A percentile compares a stretch with the other conserved stretches of the same genome.
These are phyloP conservation scores for Lactarius evosmus DNA, from an alignment of 768 basidiomycete species.

Conservation along the genomic window DNA sequence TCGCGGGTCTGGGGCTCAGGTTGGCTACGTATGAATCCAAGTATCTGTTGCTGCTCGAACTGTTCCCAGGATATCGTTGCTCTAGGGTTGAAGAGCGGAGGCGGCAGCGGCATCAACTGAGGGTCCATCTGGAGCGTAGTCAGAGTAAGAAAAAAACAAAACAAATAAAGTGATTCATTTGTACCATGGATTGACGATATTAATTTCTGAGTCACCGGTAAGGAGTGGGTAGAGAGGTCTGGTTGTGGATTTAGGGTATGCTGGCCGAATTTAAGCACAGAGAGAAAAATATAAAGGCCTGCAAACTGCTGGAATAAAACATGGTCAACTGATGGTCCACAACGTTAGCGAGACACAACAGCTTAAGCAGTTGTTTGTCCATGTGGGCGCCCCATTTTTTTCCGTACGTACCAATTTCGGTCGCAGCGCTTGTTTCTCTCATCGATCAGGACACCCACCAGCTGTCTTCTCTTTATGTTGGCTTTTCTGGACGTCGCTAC, in stretches of 20 bases:
- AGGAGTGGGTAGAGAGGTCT: not conserved
- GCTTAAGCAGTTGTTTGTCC: conserved; percentile 45
- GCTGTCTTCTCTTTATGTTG: not conserved
- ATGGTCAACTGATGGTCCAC: conserved; percentile 17
- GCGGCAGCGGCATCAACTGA: not conserved
- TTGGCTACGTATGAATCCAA: not conserved
- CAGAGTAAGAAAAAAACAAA: not conserved
- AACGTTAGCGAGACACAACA: conserved; percentile 27
- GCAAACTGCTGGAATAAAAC: conserved; percentile 19
- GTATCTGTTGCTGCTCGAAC: conserved; percentile 6
- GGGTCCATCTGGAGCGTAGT: conserved; percentile 6
- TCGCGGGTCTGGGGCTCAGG: conserved; percentile 19
- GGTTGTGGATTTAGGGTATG: not conserved
- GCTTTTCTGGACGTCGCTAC: not conserved
- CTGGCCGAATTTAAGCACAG: conserved; percentile 8
- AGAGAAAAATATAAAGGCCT: not conserved
- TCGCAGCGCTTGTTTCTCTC: conserved; percentile 12
- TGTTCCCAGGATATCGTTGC: not conserved
- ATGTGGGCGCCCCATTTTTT: conserved; percentile 40
- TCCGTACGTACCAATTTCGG: conserved; percentile 31
- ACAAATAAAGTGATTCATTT: not conserved
- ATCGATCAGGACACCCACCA: conserved; percentile 22
- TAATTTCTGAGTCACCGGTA: not conserved
- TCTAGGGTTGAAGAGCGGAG: not conserved
- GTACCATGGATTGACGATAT: not conserved